A percentile compares a stretch with the other conserved stretches of the same genome.
phyloP scores from a whole-genome alignment of 2,329 filamentous ascomycete genomes.

The Calonectria pseudoreteaudii region DNA sequence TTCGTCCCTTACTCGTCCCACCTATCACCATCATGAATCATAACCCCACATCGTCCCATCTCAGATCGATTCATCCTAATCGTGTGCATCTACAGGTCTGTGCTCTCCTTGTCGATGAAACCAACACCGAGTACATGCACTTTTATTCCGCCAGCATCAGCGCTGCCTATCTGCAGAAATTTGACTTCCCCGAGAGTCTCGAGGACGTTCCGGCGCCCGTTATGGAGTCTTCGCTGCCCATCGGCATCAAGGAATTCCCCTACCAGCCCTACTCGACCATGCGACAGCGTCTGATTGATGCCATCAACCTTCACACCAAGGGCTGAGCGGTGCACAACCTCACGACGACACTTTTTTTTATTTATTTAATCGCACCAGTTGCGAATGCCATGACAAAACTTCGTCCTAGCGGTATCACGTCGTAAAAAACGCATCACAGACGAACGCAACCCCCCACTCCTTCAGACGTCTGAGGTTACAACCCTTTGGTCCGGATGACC shows the following conservation, averaged over 20 bases:
- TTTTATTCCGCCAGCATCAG: constrained; percentile 36
- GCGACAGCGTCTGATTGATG: constrained; percentile 23
- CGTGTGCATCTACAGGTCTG: constrained; percentile 25
- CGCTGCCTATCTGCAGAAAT: constrained; percentile 35
- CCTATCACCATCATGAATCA: neutral
- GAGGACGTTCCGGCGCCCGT: constrained; percentile 4
- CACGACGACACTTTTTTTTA: too few relatives aligned
- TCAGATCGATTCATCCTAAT: neutral
- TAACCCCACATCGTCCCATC: neutral
- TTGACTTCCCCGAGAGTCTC: constrained; percentile 33
- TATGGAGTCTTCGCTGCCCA: neutral
- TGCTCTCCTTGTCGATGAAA: constrained; percentile 33
- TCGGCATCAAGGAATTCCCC: constrained; percentile 23
- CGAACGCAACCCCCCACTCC: neutral
- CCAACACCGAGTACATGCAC: constrained; percentile 32
- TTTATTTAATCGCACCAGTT: neutral
- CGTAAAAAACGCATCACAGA: neutral
- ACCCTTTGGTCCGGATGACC: neutral
- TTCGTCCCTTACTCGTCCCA: neutral
- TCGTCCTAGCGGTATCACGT: neutral
- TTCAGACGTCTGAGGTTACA: neutral
- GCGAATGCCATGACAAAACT: neutral
- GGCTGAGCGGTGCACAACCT: neutral
- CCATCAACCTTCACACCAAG: neutral
- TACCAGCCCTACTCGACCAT: constrained; percentile 35